Evolutionary conservation across 2,329 filamentous ascomycete genomes (phyloP), one percentile per base, ranked within the genome.

Genomic region (Talaromyces marneffei): DNA sequence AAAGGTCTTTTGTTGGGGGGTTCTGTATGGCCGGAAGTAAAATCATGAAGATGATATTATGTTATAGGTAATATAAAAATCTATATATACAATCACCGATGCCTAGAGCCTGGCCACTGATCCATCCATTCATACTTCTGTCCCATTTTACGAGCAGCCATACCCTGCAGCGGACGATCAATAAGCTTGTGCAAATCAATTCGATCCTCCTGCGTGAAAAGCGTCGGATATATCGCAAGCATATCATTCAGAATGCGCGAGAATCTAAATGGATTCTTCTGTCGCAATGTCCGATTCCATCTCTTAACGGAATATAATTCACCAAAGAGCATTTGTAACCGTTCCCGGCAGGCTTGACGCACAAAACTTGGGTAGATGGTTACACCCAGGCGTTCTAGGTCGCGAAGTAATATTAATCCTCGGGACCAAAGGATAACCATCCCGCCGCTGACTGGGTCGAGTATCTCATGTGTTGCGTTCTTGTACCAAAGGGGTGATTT

Each of bases 361-460:
- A 79, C 70, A 37, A 66, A 65, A 20, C 64, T 60, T 33, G 61
- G 63, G 29, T 67, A 65, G 29, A 79, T 67, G 31, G 64, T 62
- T n/a, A 79, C 67, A 3, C 76, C 76, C 40, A 68, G 66, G 35
- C 70, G 61, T 63, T 72, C 69, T 3, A 79, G 64, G 33, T 77
- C 70, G 18, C 72, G 72, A 14, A 79, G 70, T 35, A 79, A 71
- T 2, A 72, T 44, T 9, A 78, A 62, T 2, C 77, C 77, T 16
- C 77, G 74, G 4, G 72, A 68, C 73, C 74, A 79, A 8, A 71
- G 70, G 20, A 76, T 67, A 4, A 76, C 67, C n/a, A 62, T 66
- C 10, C 69, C 65, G 2, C 64, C 65, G 0, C 64, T 50, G 9
- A 39, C 29, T n/a, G 60, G 66, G 27, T 69, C 64, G 3, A n/a